Base-by-base conservation (phyloP, 2,329 filamentous ascomycete species). In the Beauveria bassiana region DNA sequence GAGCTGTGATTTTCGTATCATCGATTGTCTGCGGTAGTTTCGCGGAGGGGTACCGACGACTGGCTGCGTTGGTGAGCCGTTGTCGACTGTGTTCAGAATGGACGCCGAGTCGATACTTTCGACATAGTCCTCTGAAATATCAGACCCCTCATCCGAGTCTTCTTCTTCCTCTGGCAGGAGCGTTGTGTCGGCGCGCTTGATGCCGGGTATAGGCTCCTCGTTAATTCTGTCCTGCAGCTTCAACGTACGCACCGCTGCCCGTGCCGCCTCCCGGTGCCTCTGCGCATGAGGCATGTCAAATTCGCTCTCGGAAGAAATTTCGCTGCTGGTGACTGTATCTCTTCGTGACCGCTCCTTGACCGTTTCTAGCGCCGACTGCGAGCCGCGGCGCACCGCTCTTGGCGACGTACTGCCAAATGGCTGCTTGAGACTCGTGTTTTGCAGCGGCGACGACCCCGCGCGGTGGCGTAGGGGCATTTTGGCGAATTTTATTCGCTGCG, bases 381-480 rank as follows among this genome's bases (percentile, higher is more conserved):
- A 93, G 12, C 87, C 88, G 66, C 88, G 79, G 20, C 88, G 79
- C 20, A 71, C 75, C 58, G 77, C 73, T 4, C 80, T 75, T 6
- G 80, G 81, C 2, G 81, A 81, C 3, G 79, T 74, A 55, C 77
- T 72, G 10, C 69, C 70, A 3, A 77, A 76, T 3, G 81, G 79
- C 63, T 87, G 86, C 50, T 81, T 80, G 28, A 85, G 74, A 63
- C 82, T 85, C 18, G 86, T 86, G 16, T 82, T 84, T 66, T 91
- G 87, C 43, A 90, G 86, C 3, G 93, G 93, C 53, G 93, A 97
- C 0, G 93, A 97, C 12, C 91, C 93, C 28, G 93, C 90, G 61
- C 93, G 86, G 66, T 86, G 86, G 34, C 93, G 85, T 49, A 96
- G 83, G 1, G 95, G 93, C 90, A 97, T 93, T 75, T 98, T 98